Percentiles rank a stretch among this genome's conserved stretches.
Conservation (phyloP, 805 yeast genomes). For the Barnettozyma vustinii region DNA sequence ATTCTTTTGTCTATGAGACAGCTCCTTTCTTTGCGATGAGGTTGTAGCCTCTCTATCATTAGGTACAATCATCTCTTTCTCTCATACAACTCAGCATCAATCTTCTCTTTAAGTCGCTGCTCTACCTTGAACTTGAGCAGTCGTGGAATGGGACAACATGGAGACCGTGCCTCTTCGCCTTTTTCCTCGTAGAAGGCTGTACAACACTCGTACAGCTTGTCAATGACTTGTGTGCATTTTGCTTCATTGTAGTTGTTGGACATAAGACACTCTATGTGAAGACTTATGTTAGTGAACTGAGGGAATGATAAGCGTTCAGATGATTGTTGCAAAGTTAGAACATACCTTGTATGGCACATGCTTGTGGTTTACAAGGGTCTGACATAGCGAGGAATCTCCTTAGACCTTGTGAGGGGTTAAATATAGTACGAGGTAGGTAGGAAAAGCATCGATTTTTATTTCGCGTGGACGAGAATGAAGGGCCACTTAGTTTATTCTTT, state of each 20-base stretch:
- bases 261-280: slow-evolving; percentile 55
- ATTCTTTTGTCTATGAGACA: slow-evolving; percentile 1
- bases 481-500: not conserved
- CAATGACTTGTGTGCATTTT: slow-evolving; percentile 65
- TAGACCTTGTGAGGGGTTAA: too few relatives aligned
- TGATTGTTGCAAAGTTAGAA: slow-evolving; percentile 6
- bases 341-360: slow-evolving; percentile 75
- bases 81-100: not conserved
- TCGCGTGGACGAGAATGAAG: too few relatives aligned
- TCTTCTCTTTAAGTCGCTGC: slow-evolving; percentile 8
- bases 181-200: slow-evolving; percentile 52
- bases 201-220: slow-evolving; percentile 72
- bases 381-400: not conserved
- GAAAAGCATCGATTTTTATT: not conserved
- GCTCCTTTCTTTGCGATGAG: not conserved
- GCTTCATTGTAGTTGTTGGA: slow-evolving; percentile 62
- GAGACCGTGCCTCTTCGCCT: slow-evolving; percentile 55
- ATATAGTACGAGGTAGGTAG: not conserved
- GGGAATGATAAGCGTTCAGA: not conserved
- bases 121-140: slow-evolving; percentile 55
- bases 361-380: slow-evolving; percentile 66
- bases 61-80: not conserved
- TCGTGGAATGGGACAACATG: slow-evolving; percentile 74
- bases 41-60: not conserved
- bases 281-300: not conserved